These are phyloP conservation scores for Cubamyces sp. DNA, from an alignment of 768 basidiomycete species.

Conservation along the genomic window DNA sequence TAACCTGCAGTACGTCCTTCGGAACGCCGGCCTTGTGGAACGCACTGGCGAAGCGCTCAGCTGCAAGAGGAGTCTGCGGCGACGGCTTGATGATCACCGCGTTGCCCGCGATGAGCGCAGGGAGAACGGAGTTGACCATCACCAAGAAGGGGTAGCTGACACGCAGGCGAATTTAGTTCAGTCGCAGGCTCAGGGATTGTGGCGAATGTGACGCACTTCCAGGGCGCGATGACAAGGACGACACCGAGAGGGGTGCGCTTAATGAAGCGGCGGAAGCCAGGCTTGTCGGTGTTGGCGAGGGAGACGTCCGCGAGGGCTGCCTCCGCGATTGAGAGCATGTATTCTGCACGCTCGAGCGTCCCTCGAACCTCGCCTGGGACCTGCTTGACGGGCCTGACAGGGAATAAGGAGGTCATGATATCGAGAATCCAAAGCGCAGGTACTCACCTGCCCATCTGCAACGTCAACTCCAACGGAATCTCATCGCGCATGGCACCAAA, in stretches of 20 bases:
- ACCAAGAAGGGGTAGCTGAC: constrained; percentile 86
- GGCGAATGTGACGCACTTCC: constrained; percentile 69
- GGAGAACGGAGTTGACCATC: constrained; percentile 89
- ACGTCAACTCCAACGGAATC: constrained; percentile 73
- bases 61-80: constrained; percentile 91
- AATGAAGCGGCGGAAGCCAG: constrained; percentile 85
- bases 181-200: neutral
- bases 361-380: constrained; percentile 79
- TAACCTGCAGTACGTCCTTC: constrained; percentile 67
- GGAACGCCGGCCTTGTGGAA: constrained; percentile 82
- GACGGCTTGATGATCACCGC: constrained; percentile 92
- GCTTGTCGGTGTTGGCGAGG: constrained; percentile 76
- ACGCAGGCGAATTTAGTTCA: neutral
- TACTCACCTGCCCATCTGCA: constrained; percentile 89
- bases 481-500: constrained; percentile 59
- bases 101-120: constrained; percentile 90
- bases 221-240: constrained; percentile 85
- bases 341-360: constrained; percentile 77
- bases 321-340: constrained; percentile 85
- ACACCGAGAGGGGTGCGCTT: constrained; percentile 85
- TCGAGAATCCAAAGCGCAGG: neutral
- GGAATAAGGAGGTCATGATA: neutral
- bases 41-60: constrained; percentile 76
- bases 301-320: constrained; percentile 73
- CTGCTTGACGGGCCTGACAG: constrained; percentile 74